A percentile compares a stretch with the other conserved stretches of the same genome.
These are phyloP conservation scores for Spironucleus salmonicida DNA, from an alignment of 208 protist species.

Conservation along the genomic window DNA sequence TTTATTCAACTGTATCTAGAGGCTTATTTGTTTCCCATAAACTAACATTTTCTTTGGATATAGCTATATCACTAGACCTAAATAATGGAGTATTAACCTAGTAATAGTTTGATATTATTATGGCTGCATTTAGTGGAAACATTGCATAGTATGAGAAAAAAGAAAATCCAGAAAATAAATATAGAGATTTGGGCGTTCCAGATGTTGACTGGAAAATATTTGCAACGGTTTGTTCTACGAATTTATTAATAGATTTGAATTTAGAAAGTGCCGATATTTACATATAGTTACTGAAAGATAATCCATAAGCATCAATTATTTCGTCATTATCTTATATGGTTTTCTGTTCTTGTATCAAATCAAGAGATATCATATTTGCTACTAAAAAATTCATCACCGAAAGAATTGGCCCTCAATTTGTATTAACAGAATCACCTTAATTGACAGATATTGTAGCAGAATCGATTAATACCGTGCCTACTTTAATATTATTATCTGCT, in stretches of 20 bases:
- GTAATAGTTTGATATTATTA: background rate
- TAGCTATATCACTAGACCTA: background rate
- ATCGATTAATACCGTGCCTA: background rate
- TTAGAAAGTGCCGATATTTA: background rate
- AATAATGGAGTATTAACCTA: background rate
- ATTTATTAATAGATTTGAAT: background rate
- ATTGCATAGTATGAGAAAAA: background rate
- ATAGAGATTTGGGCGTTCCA: background rate
- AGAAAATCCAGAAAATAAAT: background rate
- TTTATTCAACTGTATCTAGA: conserved; percentile 1
- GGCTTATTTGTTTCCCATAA: conserved; percentile 26
- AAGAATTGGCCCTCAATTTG: background rate
- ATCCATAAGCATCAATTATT: background rate
- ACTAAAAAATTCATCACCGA: background rate
- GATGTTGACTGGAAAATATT: conserved; percentile 6
- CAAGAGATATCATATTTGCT: background rate
- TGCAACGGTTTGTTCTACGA: background rate
- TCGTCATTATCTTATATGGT: background rate
- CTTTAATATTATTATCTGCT: background rate
- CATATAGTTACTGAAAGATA: background rate
- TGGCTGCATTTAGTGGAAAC: background rate
- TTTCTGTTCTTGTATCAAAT: background rate
- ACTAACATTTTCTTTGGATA: conserved; percentile 18
- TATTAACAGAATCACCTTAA: conserved; percentile 6
- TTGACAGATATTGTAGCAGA: background rate